phyloP scores from a whole-genome alignment of 2,329 filamentous ascomycete species.

The Colletotrichum destructivum region DNA sequence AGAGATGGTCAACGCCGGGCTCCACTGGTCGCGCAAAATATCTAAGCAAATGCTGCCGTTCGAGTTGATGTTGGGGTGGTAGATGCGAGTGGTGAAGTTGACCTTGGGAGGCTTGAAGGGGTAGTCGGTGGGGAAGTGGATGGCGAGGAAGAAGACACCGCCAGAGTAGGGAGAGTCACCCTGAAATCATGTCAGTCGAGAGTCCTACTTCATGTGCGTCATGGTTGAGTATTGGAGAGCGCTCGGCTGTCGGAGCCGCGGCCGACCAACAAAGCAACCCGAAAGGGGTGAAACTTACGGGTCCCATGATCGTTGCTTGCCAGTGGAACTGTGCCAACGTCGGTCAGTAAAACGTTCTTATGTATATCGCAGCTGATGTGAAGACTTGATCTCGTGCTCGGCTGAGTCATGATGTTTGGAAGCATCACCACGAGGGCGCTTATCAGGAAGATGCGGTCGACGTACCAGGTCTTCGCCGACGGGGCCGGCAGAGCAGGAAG shows the following conservation, averaged over 20 bases:
- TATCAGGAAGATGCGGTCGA: slow-evolving; percentile 50
- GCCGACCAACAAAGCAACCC: background rate
- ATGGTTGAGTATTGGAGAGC: background rate
- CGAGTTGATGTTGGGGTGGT: slow-evolving; percentile 99
- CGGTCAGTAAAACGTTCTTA: slow-evolving; percentile 32
- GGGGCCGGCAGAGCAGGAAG: slow-evolving; percentile 97
- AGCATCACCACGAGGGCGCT: slow-evolving; percentile 35
- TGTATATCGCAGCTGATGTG: too few species aligned
- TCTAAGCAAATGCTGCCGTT: slow-evolving; percentile 99
- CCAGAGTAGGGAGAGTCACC: slow-evolving; percentile 97
- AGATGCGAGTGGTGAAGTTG: slow-evolving; percentile 99
- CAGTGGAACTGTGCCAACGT: slow-evolving; percentile 86
- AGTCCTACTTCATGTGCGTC: background rate
- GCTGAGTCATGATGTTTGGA: slow-evolving; percentile 40
- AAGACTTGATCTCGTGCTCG: slow-evolving; percentile 44
- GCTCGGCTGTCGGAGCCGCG: background rate
- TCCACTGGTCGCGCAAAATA: slow-evolving; percentile 99
- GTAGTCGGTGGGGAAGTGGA: slow-evolving; percentile 99
- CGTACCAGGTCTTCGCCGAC: slow-evolving; percentile 98
- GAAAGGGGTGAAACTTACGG: slow-evolving; percentile 75
- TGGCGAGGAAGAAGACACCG: slow-evolving; percentile 98
- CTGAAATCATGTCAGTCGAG: slow-evolving; percentile 58
- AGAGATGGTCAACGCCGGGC: slow-evolving; percentile 96
- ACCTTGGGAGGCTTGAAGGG: slow-evolving; percentile 99
- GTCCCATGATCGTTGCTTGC: slow-evolving; percentile 99